A percentile compares a stretch with the other conserved stretches of the same genome.
These are phyloP conservation scores for Xerocomellus intermedius DNA, from an alignment of 768 basidiomycete genomes.

Conservation along the genomic window DNA sequence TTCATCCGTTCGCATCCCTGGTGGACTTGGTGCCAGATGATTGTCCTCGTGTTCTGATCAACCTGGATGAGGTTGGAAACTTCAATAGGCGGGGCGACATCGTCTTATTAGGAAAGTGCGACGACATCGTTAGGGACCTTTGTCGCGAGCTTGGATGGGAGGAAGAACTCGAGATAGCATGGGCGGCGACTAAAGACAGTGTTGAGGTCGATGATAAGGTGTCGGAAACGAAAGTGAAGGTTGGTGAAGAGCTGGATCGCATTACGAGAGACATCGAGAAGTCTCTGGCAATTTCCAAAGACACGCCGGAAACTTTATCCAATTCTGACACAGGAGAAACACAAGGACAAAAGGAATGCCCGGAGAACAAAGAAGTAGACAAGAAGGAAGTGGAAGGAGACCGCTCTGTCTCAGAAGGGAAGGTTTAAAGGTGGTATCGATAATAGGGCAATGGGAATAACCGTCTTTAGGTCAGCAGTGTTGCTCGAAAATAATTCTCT, in stretches of 20 bases:
- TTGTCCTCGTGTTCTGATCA: conserved; percentile 87
- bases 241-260: conserved; percentile 26
- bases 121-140: conserved; percentile 60
- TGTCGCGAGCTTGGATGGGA: conserved; percentile 75
- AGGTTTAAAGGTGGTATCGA: neutral
- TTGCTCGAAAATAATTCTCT: neutral
- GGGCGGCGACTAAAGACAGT: conserved; percentile 49
- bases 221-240: conserved; percentile 6
- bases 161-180: conserved; percentile 53
- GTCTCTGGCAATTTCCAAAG: conserved; percentile 18
- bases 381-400: neutral
- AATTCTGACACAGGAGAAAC: neutral
- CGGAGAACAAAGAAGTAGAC: neutral
- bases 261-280: conserved; percentile 26
- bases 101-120: conserved; percentile 67
- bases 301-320: neutral
- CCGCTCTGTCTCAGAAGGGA: conserved; percentile 6
- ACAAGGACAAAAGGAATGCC: neutral
- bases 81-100: conserved; percentile 60
- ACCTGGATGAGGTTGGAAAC: conserved; percentile 77
- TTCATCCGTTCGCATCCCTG: conserved; percentile 85
- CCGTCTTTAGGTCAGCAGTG: neutral
- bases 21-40: conserved; percentile 48
- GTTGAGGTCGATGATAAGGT: conserved; percentile 18
- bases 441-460: too few species aligned